Evolutionary conservation across 2,329 filamentous ascomycete genomes (phyloP), one percentile per base, ranked within the genome.

Genomic region (Orbilia brochopaga): DNA sequence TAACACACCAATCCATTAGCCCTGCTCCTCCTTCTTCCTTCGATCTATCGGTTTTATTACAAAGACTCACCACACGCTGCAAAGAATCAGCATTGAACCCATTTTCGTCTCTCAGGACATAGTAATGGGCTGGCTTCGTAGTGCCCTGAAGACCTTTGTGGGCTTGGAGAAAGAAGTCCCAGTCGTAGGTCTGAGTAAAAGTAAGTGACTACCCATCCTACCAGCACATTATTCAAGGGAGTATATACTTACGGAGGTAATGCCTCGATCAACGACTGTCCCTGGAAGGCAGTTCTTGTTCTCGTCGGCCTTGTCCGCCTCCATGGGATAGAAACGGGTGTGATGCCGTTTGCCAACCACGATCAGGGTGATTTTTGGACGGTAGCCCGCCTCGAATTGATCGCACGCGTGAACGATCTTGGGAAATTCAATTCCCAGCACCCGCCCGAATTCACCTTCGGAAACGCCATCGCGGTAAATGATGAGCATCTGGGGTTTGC

Each of bases 391-490:
- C 7, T 69, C 58, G 4, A 42, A 58, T 4, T 80, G 77, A 0
- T 81, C 80, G 15, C 90, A 93, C 0, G 91, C 91, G 5, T 82
- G 79, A 4, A 87, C 82, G 61, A 93, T 87, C 1, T 81, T 78
- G 0, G 87, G 86, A 40, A 95, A 82, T 79, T 97, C 92, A 0
- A 85, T 73, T 0, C 85, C 80, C 0, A 94, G 80, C 0, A 96
- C 88, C 24, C 84, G 82, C 0, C 83, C 77, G 78, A 93, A 97
- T 75, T 96, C 91, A 0, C 91, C 74, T 77, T 96, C 92, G 0
- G 90, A 94, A 0, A 97, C 91, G 37, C 92, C 92, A 76, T 96
- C 92, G 27, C 92, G 88, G 80, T 91, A 97, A 42, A 96, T 85
- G 73, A 97, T 81, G 50, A 96, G 88, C 76, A 91, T 90, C 27